A percentile compares a stretch with the other conserved stretches of the same genome.
Conservation (phyloP, 257 asterid species). For the Solanum pimpinellifolium region DNA sequence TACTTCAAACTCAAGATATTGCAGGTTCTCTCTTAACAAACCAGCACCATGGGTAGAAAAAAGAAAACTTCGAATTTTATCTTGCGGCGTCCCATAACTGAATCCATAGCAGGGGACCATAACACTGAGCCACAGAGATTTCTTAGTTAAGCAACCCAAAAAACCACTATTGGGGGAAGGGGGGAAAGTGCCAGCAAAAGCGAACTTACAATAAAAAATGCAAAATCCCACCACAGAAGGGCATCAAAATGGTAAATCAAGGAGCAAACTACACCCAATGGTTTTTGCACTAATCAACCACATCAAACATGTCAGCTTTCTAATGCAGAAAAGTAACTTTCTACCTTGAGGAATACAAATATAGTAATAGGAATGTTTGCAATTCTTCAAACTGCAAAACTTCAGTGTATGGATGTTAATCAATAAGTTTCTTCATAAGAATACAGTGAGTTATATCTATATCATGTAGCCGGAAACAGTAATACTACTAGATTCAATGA, state of each 20-base stretch:
- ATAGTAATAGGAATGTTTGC: background rate
- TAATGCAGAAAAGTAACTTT: background rate
- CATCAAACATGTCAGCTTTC: background rate
- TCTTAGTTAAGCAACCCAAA: background rate
- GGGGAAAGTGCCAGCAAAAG: background rate
- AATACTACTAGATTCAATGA: background rate
- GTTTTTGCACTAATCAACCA: background rate
- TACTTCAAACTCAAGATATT: too few species aligned
- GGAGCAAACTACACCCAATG: background rate
- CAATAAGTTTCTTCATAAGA: background rate
- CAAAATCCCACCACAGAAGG: background rate
- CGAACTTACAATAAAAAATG: background rate
- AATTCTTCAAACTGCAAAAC: background rate
- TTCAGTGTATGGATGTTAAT: background rate
- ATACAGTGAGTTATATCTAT: background rate
- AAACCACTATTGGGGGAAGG: background rate
- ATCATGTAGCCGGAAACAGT: background rate
- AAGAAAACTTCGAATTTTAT: too few species aligned
- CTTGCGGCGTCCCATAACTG: too few species aligned
- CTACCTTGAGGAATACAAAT: background rate
- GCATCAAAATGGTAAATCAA: background rate
- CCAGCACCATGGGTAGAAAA: too few species aligned
- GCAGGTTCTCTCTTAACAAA: too few species aligned
- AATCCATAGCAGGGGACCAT: too few species aligned
- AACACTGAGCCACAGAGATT: background rate